These are phyloP conservation scores for Papiliotrema laurentii DNA, from an alignment of 1,284 basidiomycete species.

Conservation along the genomic window DNA sequence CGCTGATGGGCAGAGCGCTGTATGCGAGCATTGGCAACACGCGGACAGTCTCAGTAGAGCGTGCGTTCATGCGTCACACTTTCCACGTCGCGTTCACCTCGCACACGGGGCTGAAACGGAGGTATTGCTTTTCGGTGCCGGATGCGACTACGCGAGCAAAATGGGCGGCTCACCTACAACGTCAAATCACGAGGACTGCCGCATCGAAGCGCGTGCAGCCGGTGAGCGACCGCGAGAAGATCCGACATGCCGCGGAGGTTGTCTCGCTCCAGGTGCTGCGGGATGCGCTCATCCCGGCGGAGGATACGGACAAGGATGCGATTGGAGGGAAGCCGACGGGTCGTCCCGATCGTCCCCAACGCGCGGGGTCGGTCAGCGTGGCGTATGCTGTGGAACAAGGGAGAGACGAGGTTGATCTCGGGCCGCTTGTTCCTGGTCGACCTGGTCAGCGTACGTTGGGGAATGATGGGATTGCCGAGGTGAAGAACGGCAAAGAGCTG, in stretches of 20 bases:
- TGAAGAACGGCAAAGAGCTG: constrained; percentile 46
- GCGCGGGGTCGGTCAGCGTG: constrained; percentile 5
- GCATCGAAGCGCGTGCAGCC: constrained; percentile 54
- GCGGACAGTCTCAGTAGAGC: constrained; percentile 71
- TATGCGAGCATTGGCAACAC: constrained; percentile 75
- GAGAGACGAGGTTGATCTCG: not conserved
- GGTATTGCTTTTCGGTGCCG: constrained; percentile 89
- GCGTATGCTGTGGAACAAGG: not conserved
- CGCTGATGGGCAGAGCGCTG: constrained; percentile 48
- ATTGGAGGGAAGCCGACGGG: not conserved
- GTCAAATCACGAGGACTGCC: constrained; percentile 59
- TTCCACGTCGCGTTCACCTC: constrained; percentile 83
- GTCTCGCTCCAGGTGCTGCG: constrained; percentile 76
- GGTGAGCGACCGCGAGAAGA: constrained; percentile 6
- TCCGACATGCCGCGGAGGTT: constrained; percentile 60
- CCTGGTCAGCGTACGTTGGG: not conserved
- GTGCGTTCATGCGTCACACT: constrained; percentile 88
- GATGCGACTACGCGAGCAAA: constrained; percentile 67
- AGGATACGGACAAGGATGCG: not conserved
- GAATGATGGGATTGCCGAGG: constrained; percentile 16
- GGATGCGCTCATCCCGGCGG: constrained; percentile 62
- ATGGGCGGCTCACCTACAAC: constrained; percentile 67
- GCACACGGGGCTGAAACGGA: constrained; percentile 63
- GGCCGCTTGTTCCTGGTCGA: not conserved
- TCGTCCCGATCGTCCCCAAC: not conserved